Percentiles rank a stretch among this genome's conserved stretches.
Conservation (phyloP, 176 grass and related monocot species). For the Cenchrus fungigraminus region DNA sequence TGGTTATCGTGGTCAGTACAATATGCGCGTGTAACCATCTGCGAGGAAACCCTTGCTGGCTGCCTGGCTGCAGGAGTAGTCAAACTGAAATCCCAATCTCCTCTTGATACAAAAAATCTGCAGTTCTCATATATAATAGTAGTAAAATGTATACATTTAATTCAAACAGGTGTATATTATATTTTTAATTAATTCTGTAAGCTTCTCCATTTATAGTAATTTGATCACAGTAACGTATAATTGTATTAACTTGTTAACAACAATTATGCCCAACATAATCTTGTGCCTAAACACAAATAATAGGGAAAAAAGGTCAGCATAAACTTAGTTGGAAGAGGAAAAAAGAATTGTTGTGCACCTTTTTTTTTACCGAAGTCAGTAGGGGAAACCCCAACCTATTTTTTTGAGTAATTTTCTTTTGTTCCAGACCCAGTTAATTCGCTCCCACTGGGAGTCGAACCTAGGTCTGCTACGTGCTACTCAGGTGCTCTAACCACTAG, state of each 20-base stretch:
- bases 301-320: not conserved
- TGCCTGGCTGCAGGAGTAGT: not conserved
- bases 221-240: not conserved
- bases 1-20: constrained; percentile 4
- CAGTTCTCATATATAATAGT: not conserved
- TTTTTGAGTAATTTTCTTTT: too few relatives aligned
- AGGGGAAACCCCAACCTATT: too few relatives aligned
- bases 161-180: not conserved
- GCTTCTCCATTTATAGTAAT: not conserved
- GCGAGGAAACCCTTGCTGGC: not conserved
- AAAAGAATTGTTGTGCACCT: not conserved
- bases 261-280: too few relatives aligned
- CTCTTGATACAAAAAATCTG: not conserved
- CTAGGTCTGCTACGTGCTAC: too few relatives aligned
- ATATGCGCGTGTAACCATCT: not conserved
- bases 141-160: not conserved
- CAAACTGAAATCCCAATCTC: not conserved
- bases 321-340: not conserved
- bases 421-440: too few relatives aligned
- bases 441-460: too few relatives aligned
- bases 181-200: not conserved
- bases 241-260: not conserved
- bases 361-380: too few relatives aligned
- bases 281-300: not conserved
- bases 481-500: too few relatives aligned